These are phyloP conservation scores for Carex myosuroides DNA, from an alignment of 176 grass and related monocot genomes.

Conservation along the genomic window DNA sequence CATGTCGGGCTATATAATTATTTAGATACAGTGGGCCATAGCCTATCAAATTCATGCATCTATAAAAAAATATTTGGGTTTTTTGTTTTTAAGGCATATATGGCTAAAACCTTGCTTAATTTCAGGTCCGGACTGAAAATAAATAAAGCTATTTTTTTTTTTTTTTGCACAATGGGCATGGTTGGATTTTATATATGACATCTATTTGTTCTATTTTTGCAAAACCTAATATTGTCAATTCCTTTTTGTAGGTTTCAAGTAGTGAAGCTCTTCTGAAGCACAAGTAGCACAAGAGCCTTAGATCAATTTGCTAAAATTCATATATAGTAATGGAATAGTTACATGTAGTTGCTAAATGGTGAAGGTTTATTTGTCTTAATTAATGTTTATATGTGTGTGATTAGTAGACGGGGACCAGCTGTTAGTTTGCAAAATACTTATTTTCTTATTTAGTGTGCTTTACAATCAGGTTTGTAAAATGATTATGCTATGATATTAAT, in stretches of 20 bases:
- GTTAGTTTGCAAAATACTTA: not conserved
- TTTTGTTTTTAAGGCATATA: too few relatives aligned
- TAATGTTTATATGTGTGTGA: not conserved
- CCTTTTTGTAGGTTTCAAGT: not conserved
- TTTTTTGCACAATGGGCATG: not conserved
- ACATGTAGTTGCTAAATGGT: slow-evolving; percentile 3
- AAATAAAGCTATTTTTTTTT: not conserved
- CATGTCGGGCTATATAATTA: not conserved
- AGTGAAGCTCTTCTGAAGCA: slow-evolving; percentile 10
- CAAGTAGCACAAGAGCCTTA: not conserved
- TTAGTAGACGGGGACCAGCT: not conserved
- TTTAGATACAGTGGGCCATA: not conserved
- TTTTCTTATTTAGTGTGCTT: not conserved
- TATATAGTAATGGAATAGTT: not conserved
- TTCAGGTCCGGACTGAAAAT: too few relatives aligned
- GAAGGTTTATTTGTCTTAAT: not conserved
- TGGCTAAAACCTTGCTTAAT: too few relatives aligned
- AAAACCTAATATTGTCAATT: not conserved
- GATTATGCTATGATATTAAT: not conserved
- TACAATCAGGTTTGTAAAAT: slow-evolving; percentile 1
- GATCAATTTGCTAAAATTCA: not conserved
- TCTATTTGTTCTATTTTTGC: not conserved
- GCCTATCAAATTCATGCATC: not conserved
- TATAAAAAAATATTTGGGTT: not conserved
- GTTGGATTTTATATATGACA: not conserved